Evolutionary conservation across 192 early-diverging fungal species (phyloP).

Genomic region (Dimargaris cristalligena): DNA sequence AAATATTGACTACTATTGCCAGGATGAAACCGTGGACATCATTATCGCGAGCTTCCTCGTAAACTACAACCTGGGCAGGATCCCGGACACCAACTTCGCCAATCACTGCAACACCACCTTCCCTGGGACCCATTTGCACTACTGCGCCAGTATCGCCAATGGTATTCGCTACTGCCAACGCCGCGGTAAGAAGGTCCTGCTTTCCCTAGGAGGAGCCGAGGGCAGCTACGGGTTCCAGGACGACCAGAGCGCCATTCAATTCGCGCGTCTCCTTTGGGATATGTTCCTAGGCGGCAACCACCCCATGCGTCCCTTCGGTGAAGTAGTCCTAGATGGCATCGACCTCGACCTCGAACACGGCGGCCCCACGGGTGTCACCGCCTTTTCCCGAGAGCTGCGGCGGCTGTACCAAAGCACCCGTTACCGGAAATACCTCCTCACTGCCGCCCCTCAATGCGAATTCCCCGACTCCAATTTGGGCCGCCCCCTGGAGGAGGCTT

Average conservation of each 20-base stretch:
- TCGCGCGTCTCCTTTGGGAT: slow-evolving; percentile 58
- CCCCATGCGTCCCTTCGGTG: slow-evolving; percentile 35
- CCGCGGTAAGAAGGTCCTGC: slow-evolving; percentile 50
- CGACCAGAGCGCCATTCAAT: slow-evolving; percentile 34
- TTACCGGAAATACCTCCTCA: slow-evolving; percentile 35
- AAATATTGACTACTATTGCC: slow-evolving; percentile 40
- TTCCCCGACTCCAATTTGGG: slow-evolving; percentile 39
- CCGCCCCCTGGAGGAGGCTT: slow-evolving; percentile 36
- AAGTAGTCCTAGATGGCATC: slow-evolving; percentile 39
- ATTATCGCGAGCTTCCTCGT: slow-evolving; percentile 41
- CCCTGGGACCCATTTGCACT: slow-evolving; percentile 38
- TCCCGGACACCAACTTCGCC: slow-evolving; percentile 49
- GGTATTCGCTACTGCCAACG: slow-evolving; percentile 56
- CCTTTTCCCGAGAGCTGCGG: slow-evolving; percentile 28
- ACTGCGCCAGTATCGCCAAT: slow-evolving; percentile 46
- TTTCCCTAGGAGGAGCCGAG: slow-evolving; percentile 52
- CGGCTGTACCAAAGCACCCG: slow-evolving; percentile 22
- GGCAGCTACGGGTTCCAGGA: slow-evolving; percentile 42
- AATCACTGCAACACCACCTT: slow-evolving; percentile 40
- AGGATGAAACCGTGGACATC: slow-evolving; percentile 29
- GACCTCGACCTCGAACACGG: slow-evolving; percentile 40
- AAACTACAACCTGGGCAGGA: slow-evolving; percentile 37
- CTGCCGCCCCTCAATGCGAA: slow-evolving; percentile 43
- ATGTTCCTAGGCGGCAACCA: slow-evolving; percentile 53
- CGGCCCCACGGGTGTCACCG: slow-evolving; percentile 26